phyloP scores from a whole-genome alignment of 2,329 filamentous ascomycete genomes.

The Fusarium bulbicola region DNA sequence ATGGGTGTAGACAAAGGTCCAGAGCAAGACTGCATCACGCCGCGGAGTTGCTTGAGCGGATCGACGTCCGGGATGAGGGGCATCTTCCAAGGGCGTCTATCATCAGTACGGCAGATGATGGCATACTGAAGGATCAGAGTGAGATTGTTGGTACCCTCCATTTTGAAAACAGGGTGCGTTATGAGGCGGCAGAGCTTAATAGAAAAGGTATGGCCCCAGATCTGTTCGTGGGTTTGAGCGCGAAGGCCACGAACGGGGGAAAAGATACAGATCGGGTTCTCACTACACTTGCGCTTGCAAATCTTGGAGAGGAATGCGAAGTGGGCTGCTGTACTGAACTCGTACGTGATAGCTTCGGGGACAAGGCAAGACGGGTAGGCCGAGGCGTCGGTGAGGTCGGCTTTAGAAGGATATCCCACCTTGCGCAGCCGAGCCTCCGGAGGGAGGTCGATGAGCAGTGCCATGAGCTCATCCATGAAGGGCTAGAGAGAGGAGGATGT shows the following conservation, averaged over 20 bases:
- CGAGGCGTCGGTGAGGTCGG: background rate
- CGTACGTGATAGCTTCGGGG: background rate
- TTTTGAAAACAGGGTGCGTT: background rate
- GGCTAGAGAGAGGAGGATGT: too few relatives aligned
- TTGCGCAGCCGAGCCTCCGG: background rate
- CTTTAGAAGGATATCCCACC: background rate
- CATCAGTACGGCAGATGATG: background rate
- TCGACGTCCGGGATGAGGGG: background rate
- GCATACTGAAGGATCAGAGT: background rate
- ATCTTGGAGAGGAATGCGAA: background rate
- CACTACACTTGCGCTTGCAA: background rate
- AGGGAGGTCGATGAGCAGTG: accelerated
- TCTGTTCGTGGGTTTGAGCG: background rate
- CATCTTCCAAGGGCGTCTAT: background rate
- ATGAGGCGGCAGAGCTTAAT: background rate
- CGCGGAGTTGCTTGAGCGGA: background rate
- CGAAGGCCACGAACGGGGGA: background rate
- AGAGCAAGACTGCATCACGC: background rate
- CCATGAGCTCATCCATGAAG: background rate
- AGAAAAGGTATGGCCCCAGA: background rate
- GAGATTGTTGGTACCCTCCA: background rate
- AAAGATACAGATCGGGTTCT: background rate
- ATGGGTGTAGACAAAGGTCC: background rate
- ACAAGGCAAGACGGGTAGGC: background rate
- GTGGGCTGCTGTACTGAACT: accelerated